Conservation (phyloP, 2,329 filamentous ascomycete species). For the Cercospora sp. region DNA sequence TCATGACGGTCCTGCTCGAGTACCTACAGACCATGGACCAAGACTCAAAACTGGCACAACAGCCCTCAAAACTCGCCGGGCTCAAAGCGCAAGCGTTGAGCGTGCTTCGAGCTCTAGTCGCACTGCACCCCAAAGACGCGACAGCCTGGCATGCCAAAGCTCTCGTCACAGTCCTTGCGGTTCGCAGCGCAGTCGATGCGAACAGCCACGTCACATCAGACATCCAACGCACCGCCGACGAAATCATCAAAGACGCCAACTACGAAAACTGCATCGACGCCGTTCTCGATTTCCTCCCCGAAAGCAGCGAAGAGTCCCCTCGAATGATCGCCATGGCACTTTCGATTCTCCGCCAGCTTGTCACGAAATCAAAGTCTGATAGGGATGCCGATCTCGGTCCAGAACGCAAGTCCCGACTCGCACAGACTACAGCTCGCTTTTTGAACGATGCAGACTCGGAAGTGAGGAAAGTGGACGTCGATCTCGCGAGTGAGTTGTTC, state of each 20-base stretch:
- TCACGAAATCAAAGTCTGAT: conserved; percentile 45
- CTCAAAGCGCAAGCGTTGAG: conserved; percentile 72
- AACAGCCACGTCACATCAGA: conserved; percentile 68
- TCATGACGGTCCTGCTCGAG: conserved; percentile 67
- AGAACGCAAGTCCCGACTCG: conserved; percentile 28
- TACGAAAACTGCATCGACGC: conserved; percentile 49
- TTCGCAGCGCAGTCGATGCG: conserved; percentile 65
- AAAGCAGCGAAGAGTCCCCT: conserved; percentile 42
- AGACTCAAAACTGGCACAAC: conserved; percentile 45
- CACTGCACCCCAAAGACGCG: conserved; percentile 65
- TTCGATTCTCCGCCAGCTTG: conserved; percentile 61
- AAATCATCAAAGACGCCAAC: conserved; percentile 66
- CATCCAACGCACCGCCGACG: conserved; percentile 70
- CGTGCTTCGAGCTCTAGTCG: conserved; percentile 71
- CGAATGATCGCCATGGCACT: conserved; percentile 58
- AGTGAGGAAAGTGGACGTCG: conserved; percentile 68
- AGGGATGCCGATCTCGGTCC: conserved; percentile 24
- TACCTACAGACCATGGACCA: conserved; percentile 60
- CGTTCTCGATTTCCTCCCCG: conserved; percentile 42
- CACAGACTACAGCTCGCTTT: conserved; percentile 31
- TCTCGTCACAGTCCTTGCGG: conserved; percentile 65
- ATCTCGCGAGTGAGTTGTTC: conserved; percentile 74
- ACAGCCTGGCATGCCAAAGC: conserved; percentile 67
- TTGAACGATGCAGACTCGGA: conserved; percentile 36
- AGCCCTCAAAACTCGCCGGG: conserved; percentile 49